Percentiles rank a stretch among this genome's conserved stretches.
phyloP scores from a whole-genome alignment of 352 stramenopile species.

The Phytophthora rubi region DNA sequence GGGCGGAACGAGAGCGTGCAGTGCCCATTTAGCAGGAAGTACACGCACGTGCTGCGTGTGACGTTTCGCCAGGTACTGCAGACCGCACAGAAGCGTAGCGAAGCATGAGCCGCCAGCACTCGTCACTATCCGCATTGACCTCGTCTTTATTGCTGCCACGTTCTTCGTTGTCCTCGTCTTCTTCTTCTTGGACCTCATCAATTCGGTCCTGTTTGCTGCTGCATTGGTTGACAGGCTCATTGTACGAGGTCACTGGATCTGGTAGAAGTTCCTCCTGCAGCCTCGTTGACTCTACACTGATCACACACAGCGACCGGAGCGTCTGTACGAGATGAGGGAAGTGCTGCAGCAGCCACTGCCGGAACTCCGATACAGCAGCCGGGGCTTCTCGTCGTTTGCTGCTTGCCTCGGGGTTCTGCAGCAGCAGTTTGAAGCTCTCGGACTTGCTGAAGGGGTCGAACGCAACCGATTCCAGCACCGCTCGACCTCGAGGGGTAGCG shows the following conservation, averaged over 20 bases:
- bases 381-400: constrained; percentile 24
- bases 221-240: constrained; percentile 5
- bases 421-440: constrained; percentile 40
- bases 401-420: constrained; percentile 30
- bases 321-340: constrained; percentile 45
- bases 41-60: constrained; percentile 16
- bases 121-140: constrained; percentile 2
- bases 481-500: constrained; percentile 1
- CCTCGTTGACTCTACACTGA: background rate
- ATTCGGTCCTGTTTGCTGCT: background rate
- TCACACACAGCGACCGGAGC: constrained; percentile 20
- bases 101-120: constrained; percentile 25
- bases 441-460: constrained; percentile 55
- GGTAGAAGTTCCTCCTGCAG: background rate
- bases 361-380: constrained; percentile 30
- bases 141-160: constrained; percentile 3
- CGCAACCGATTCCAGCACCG: constrained; percentile 37
- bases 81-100: constrained; percentile 24
- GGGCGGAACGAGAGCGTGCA: constrained; percentile 33
- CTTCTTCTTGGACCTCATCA: constrained; percentile 1
- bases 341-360: constrained; percentile 34
- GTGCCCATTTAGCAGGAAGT: constrained; percentile 35
- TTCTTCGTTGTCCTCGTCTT: constrained; percentile 1
- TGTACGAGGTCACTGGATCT: background rate
- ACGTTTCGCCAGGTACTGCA: constrained; percentile 17